Percentiles rank a stretch among this genome's conserved stretches.
phyloP scores from a whole-genome alignment of 2,329 filamentous ascomycete genomes.

The Epichloe amarillans region DNA sequence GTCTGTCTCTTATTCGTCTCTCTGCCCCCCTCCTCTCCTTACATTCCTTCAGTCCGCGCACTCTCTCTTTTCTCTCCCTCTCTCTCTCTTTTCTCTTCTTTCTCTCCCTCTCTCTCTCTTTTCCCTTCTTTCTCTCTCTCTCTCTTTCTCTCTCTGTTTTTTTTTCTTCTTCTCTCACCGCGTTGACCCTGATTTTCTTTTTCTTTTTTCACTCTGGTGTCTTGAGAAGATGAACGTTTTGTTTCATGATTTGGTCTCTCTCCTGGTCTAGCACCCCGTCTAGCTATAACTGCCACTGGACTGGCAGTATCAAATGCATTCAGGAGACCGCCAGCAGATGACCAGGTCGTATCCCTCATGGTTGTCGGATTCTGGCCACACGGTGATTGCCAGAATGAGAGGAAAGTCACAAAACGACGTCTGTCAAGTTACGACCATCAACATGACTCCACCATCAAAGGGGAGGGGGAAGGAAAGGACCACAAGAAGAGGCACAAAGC shows the following conservation, averaged over 20 bases:
- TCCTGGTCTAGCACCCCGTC: neutral
- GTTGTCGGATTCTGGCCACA: too few species aligned
- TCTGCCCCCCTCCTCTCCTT: slow-evolving; percentile 8
- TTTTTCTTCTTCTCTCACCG: neutral
- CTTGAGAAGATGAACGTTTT: neutral
- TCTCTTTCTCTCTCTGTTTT: too few species aligned
- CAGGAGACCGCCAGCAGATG: neutral
- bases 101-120: neutral
- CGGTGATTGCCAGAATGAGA: too few species aligned
- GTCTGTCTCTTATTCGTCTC: slow-evolving; percentile 4
- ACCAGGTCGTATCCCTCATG: neutral
- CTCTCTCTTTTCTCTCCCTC: neutral
- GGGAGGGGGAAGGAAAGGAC: neutral
- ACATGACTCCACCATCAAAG: too few species aligned
- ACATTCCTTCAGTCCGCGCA: neutral
- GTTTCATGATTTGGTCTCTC: neutral
- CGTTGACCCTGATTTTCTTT: slow-evolving; percentile 6
- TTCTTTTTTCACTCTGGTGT: neutral
- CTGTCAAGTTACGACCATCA: too few species aligned
- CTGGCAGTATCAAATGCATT: slow-evolving; percentile 10
- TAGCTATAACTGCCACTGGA: slow-evolving; percentile 10
- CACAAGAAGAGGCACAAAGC: slow-evolving; percentile 9
- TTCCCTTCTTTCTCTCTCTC: neutral
- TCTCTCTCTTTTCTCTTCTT: too few species aligned
- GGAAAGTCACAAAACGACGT: too few species aligned